phyloP scores from a whole-genome alignment of 2,329 filamentous ascomycete genomes.

The Pseudogymnoascus sp. region DNA sequence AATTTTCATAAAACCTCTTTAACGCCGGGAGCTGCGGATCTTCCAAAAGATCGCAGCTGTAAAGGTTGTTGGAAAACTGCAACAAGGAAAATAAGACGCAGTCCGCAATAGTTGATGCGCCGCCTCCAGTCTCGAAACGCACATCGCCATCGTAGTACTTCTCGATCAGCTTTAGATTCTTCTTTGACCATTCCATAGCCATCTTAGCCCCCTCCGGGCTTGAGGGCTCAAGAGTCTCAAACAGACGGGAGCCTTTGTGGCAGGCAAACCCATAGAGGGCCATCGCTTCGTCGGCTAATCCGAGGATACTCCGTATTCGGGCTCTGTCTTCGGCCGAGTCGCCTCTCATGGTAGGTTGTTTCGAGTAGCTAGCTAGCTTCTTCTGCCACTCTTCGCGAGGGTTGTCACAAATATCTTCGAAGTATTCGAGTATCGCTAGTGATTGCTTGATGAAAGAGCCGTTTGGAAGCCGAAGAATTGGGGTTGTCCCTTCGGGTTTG shows the following conservation, averaged over 20 bases:
- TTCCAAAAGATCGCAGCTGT: background rate
- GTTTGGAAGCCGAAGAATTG: constrained; percentile 18
- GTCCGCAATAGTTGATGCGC: background rate
- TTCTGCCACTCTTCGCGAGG: background rate
- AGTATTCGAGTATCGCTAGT: constrained; percentile 22
- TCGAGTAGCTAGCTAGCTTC: background rate
- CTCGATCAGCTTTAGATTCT: constrained; percentile 9
- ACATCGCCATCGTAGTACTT: constrained; percentile 12
- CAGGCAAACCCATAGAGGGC: constrained; percentile 7
- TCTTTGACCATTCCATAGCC: background rate
- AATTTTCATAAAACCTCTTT: background rate
- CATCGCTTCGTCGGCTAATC: constrained; percentile 9
- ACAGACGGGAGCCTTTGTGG: constrained; percentile 9
- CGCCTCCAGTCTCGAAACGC: background rate
- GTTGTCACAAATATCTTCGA: constrained; percentile 21
- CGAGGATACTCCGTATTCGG: constrained; percentile 9
- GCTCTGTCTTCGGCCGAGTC: constrained; percentile 8
- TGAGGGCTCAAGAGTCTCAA: constrained; percentile 8
- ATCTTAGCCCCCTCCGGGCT: background rate
- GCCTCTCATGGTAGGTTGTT: constrained; percentile 7
- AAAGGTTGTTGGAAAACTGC: background rate
- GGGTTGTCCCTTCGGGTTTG: constrained; percentile 19
- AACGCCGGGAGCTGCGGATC: background rate
- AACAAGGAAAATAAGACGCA: background rate
- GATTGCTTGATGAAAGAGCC: constrained; percentile 22